These are phyloP conservation scores for Ceratobasidium sp. DNA, from an alignment of 1,284 basidiomycete species.

Conservation along the genomic window DNA sequence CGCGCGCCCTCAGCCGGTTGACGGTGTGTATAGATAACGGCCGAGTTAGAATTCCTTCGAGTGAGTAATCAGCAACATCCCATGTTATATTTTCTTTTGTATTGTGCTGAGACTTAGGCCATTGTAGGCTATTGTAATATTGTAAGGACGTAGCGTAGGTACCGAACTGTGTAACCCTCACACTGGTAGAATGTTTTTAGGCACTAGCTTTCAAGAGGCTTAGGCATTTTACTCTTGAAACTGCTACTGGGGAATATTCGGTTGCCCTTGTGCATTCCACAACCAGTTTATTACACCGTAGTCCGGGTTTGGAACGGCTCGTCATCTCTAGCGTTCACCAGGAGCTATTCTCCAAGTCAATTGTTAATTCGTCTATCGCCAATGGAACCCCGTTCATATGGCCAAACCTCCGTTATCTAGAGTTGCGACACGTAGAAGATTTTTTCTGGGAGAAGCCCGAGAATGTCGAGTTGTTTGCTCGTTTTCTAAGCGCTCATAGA, in stretches of 20 bases:
- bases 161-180: background rate
- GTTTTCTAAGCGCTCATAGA: conserved; percentile 14
- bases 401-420: conserved; percentile 16
- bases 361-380: background rate
- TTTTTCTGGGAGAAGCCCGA: conserved; percentile 7
- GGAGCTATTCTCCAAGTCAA: background rate
- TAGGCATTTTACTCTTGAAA: conserved; percentile 9
- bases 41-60: background rate
- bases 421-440: background rate
- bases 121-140: conserved; percentile 12
- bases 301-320: conserved; percentile 11
- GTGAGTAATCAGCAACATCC: background rate
- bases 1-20: conserved; percentile 5
- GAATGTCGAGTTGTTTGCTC: conserved; percentile 4
- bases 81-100: background rate
- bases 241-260: background rate
- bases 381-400: background rate
- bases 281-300: conserved; percentile 5
- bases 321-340: background rate
- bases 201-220: conserved; percentile 13
- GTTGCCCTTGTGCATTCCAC: background rate
- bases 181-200: background rate
- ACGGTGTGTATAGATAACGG: conserved; percentile 2
- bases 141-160: background rate
- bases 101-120: background rate